phyloP scores from a whole-genome alignment of 306 rosid genomes.

The Carpinus viminea region DNA sequence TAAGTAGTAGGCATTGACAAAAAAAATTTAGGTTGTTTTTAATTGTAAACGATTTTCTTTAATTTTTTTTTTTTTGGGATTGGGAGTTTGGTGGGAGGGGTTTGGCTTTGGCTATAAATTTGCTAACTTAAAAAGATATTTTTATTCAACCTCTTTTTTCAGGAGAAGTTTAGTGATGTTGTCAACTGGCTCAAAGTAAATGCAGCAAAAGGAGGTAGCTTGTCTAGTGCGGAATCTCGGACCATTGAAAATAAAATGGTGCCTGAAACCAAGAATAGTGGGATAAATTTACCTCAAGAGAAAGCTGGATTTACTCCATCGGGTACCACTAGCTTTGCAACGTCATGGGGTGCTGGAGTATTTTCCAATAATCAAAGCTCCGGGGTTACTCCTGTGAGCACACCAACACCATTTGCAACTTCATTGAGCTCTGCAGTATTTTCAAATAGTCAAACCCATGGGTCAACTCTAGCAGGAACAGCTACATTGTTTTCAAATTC shows the following conservation, averaged over 20 bases:
- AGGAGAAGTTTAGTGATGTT: constrained; percentile 90
- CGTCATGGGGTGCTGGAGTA: constrained; percentile 62
- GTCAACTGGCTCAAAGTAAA: constrained; percentile 90
- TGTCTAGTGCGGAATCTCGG: constrained; percentile 36
- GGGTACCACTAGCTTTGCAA: constrained; percentile 32
- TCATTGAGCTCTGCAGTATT: constrained; percentile 3
- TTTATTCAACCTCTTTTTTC: constrained; percentile 32
- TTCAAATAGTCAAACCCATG: constrained; percentile 20
- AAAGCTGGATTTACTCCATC: constrained; percentile 44
- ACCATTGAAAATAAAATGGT: constrained; percentile 47
- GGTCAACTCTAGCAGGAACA: not conserved
- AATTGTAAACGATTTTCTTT: not conserved
- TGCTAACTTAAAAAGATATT: constrained; percentile 19
- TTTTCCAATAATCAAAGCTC: constrained; percentile 16
- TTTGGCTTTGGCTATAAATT: not conserved
- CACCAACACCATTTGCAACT: constrained; percentile 7
- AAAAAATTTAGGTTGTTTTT: not conserved
- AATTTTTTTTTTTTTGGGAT: not conserved
- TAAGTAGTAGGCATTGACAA: not conserved
- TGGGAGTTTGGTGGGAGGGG: not conserved
- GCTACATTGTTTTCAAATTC: not conserved
- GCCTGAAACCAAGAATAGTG: constrained; percentile 44
- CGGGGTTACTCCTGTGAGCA: not conserved
- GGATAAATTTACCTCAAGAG: constrained; percentile 48
- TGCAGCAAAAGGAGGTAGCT: constrained; percentile 56